Conservation (phyloP, 2,329 filamentous ascomycete genomes). For the Cadophora malorum region DNA sequence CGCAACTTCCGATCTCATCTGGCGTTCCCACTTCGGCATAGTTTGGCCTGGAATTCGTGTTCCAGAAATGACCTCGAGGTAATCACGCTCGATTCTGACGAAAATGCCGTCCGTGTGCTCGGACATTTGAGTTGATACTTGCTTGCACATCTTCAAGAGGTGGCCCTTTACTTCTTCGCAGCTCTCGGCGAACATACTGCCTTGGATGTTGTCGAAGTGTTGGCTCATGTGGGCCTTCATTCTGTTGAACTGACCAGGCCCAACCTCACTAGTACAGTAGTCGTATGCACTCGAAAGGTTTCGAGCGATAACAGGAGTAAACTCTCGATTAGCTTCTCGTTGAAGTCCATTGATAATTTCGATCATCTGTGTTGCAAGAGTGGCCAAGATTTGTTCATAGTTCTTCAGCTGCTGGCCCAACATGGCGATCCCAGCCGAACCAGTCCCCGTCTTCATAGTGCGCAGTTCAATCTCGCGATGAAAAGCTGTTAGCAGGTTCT, state of each 20-base stretch:
- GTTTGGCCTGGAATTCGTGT: conserved; percentile 35
- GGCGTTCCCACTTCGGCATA: conserved; percentile 43
- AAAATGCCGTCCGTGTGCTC: conserved; percentile 44
- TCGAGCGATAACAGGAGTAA: conserved; percentile 54
- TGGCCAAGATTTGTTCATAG: conserved; percentile 50
- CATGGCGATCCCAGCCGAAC: conserved; percentile 49
- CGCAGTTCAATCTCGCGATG: conserved; percentile 51
- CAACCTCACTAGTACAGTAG: conserved; percentile 52
- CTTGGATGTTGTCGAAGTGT: conserved; percentile 50
- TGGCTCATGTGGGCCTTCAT: conserved; percentile 59
- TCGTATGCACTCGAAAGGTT: conserved; percentile 56
- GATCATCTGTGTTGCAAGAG: conserved; percentile 46
- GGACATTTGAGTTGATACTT: conserved; percentile 39
- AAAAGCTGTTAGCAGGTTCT: conserved; percentile 48
- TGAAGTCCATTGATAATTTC: conserved; percentile 53
- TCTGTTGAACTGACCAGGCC: conserved; percentile 53
- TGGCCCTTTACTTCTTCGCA: conserved; percentile 49
- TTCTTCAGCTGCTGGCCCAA: conserved; percentile 43
- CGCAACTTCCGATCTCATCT: conserved; percentile 38
- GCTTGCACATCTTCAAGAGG: conserved; percentile 48
- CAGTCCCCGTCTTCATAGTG: conserved; percentile 48
- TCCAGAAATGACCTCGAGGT: conserved; percentile 42
- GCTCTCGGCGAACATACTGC: conserved; percentile 57
- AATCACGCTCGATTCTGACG: conserved; percentile 44
- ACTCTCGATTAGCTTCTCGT: conserved; percentile 59